Conservation (phyloP, 1,284 basidiomycete species). For the Polyporus tsugae region DNA sequence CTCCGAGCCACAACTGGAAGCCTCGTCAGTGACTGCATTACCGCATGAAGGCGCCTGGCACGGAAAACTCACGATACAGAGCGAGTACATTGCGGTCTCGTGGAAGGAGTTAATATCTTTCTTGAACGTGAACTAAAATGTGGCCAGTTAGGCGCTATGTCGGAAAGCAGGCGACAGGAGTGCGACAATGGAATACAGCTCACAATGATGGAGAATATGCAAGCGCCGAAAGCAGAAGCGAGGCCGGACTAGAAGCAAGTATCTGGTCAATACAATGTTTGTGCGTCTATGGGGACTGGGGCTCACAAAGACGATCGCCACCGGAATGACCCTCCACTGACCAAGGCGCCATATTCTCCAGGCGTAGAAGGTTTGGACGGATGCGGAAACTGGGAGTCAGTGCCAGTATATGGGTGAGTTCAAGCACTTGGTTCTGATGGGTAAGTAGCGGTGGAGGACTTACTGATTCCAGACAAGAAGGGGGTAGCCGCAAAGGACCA, state of each 20-base stretch:
- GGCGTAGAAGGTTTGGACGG: not conserved
- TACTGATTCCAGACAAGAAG: slow-evolving; percentile 9
- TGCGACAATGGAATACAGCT: not conserved
- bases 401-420: not conserved
- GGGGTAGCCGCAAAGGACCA: slow-evolving; percentile 12
- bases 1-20: not conserved
- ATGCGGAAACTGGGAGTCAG: not conserved
- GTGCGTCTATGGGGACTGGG: not conserved
- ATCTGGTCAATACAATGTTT: not conserved
- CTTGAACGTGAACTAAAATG: not conserved
- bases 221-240: not conserved
- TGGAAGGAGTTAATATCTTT: not conserved
- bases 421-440: not conserved
- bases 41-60: not conserved
- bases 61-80: not conserved
- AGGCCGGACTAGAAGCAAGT: not conserved
- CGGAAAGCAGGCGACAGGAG: not conserved
- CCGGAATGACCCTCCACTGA: not conserved
- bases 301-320: not conserved
- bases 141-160: not conserved
- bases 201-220: not conserved
- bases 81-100: not conserved
- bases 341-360: not conserved
- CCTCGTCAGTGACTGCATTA: not conserved
- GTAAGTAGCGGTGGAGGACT: not conserved